Conservation (phyloP, 805 yeast genomes). For the Crinitomyces ghanaensis region DNA sequence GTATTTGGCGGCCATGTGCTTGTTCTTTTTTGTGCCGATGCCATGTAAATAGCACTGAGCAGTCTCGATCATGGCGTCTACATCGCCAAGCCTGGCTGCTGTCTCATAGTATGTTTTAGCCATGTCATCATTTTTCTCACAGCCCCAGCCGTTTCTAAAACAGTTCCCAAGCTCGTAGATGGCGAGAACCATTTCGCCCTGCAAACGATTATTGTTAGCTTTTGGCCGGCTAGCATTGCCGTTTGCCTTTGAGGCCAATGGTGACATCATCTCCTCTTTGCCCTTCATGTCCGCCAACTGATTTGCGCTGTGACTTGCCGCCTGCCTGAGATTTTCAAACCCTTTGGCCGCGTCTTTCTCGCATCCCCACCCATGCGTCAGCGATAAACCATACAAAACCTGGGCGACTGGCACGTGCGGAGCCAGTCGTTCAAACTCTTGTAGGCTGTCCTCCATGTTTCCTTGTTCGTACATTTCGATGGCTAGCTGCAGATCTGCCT, state of each 20-base stretch:
- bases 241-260: conserved; percentile 5
- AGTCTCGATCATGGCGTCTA: conserved; percentile 24
- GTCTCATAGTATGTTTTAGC: conserved; percentile 22
- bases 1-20: conserved; percentile 24
- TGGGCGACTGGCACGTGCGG: conserved; percentile 22
- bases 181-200: conserved; percentile 21
- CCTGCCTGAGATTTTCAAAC: conserved; percentile 17
- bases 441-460: conserved; percentile 14
- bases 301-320: conserved; percentile 18
- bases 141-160: conserved; percentile 25
- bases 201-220: conserved; percentile 10
- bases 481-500: conserved; percentile 17
- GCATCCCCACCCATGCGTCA: conserved; percentile 26
- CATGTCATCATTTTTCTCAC: conserved; percentile 17
- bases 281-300: conserved; percentile 16
- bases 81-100: conserved; percentile 24
- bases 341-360: conserved; percentile 13
- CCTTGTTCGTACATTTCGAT: conserved; percentile 22
- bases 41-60: conserved; percentile 21
- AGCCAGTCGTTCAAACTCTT: conserved; percentile 17
- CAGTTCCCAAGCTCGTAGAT: conserved; percentile 25
- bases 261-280: conserved; percentile 9
- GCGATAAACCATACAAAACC: conserved; percentile 21
- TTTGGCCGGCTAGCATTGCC: background rate
- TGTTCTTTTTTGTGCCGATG: conserved; percentile 21